Percentiles rank a stretch among this genome's conserved stretches.
phyloP scores from a whole-genome alignment of 1,284 basidiomycete genomes.

The Chondrostereum purpureum region DNA sequence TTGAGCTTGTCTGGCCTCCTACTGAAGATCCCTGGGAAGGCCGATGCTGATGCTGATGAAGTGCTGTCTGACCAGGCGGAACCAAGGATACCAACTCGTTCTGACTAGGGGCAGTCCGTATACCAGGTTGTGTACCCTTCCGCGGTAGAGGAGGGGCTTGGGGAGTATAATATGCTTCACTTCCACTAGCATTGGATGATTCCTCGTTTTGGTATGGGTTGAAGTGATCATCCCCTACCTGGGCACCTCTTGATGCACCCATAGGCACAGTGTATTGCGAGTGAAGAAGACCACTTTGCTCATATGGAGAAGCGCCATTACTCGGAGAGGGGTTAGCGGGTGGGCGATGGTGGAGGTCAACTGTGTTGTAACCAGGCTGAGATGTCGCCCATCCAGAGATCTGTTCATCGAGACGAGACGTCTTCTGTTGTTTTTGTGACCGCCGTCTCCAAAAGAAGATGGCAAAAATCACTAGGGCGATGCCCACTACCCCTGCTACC shows the following conservation, averaged over 20 bases:
- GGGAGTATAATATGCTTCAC: neutral
- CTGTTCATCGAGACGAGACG: neutral
- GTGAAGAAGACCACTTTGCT: too few relatives aligned
- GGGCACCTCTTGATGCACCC: neutral
- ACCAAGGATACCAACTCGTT: neutral
- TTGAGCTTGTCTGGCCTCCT: neutral
- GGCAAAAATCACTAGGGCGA: neutral
- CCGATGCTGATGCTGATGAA: neutral
- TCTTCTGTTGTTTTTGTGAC: neutral
- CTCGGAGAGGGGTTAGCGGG: neutral
- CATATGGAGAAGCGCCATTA: too few relatives aligned
- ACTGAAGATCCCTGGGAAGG: too few relatives aligned
- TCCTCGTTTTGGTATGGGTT: neutral
- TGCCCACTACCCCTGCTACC: neutral
- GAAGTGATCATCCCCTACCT: neutral
- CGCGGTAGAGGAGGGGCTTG: conserved; percentile 1
- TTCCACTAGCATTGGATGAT: neutral
- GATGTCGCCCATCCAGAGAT: neutral
- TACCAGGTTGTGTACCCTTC: neutral
- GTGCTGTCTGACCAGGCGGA: neutral
- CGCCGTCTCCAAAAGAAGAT: neutral
- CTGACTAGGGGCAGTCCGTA: neutral
- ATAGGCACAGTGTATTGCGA: neutral
- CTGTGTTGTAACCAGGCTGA: neutral
- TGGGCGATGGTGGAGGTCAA: neutral